These are phyloP conservation scores for Dactylellina sp. DNA, from an alignment of 2,329 filamentous ascomycete genomes.

Conservation along the genomic window DNA sequence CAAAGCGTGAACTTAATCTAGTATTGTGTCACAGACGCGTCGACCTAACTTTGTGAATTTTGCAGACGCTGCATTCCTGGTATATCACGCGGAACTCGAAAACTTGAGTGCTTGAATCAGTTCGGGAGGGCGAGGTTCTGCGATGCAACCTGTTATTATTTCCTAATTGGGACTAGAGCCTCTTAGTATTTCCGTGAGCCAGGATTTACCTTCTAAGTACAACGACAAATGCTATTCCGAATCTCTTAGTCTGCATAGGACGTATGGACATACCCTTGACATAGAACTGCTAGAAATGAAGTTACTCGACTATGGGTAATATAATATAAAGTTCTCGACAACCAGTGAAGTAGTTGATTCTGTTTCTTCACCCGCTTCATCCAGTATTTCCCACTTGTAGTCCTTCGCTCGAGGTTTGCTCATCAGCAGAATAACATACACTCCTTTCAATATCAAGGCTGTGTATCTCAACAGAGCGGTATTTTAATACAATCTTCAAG, in stretches of 20 bases:
- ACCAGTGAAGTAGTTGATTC: not conserved
- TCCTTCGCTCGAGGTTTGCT: not conserved
- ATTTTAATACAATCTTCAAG: not conserved
- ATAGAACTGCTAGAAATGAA: not conserved
- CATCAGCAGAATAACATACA: not conserved
- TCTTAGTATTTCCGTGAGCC: constrained; percentile 1
- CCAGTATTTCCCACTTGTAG: not conserved
- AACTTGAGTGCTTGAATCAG: too few species aligned
- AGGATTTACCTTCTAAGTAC: not conserved
- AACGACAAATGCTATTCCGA: too few species aligned
- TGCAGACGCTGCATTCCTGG: too few species aligned
- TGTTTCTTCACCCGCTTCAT: not conserved
- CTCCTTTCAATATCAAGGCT: not conserved
- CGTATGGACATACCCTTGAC: not conserved
- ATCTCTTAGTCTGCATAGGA: not conserved
- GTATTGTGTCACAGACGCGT: too few species aligned
- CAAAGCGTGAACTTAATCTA: too few species aligned
- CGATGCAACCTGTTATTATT: constrained; percentile 3
- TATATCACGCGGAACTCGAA: too few species aligned
- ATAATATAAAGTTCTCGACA: not conserved
- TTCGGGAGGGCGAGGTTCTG: too few species aligned
- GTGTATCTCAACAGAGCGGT: not conserved
- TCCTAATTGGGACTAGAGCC: constrained; percentile 1
- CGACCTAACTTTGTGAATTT: too few species aligned
- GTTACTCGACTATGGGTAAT: not conserved